phyloP scores from a whole-genome alignment of 768 basidiomycete genomes.

The Suillus occidentalis region DNA sequence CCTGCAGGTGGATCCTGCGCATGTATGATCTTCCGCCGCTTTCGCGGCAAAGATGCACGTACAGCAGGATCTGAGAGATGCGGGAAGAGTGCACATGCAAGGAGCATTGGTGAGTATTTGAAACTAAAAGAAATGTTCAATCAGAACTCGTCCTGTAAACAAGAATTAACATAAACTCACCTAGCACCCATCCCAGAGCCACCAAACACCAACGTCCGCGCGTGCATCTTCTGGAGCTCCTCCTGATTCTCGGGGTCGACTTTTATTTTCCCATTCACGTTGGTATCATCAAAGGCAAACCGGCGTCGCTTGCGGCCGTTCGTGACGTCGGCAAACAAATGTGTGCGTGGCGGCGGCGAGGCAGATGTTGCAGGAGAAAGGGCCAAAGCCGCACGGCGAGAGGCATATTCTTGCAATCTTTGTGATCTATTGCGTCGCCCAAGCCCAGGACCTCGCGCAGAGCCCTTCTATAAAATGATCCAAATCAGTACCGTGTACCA shows the following conservation, averaged over 20 bases:
- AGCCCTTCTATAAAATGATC: conserved; percentile 42
- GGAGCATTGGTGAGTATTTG: conserved; percentile 48
- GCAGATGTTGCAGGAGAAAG: conserved; percentile 23
- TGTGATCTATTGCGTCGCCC: conserved; percentile 64
- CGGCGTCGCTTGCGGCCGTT: conserved; percentile 32
- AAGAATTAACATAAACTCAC: conserved; percentile 32
- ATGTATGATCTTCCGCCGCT: conserved; percentile 27
- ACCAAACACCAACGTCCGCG: conserved; percentile 51
- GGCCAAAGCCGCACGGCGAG: conserved; percentile 49
- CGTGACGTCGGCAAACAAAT: conserved; percentile 30
- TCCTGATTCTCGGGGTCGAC: conserved; percentile 29
- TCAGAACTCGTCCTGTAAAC: background rate
- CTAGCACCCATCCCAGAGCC: conserved; percentile 40
- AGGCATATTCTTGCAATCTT: conserved; percentile 64
- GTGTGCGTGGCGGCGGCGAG: conserved; percentile 24
- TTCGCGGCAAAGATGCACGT: conserved; percentile 18
- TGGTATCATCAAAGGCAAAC: conserved; percentile 23
- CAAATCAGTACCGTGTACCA: background rate
- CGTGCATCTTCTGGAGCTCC: conserved; percentile 42
- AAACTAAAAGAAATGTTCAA: conserved; percentile 36
- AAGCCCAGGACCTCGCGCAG: conserved; percentile 52
- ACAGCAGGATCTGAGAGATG: conserved; percentile 18
- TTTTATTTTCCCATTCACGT: conserved; percentile 20
- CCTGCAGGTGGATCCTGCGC: background rate
- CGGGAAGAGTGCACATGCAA: conserved; percentile 49